Conservation (phyloP, 2,329 filamentous ascomycete species). For the Aspergillus proliferans region DNA sequence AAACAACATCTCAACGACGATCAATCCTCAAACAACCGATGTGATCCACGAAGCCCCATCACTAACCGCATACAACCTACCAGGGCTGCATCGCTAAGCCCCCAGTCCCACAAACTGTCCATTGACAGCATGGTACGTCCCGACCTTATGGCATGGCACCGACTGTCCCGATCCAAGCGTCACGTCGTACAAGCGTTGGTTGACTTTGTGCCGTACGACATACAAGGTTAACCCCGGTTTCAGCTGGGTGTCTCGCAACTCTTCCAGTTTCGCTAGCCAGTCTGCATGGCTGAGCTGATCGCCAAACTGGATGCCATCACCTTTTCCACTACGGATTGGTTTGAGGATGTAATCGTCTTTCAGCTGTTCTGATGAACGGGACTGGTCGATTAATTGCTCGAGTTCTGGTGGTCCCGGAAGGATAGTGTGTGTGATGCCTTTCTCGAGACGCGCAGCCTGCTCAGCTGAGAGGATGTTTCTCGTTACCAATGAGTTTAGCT, state of each 20-base stretch:
- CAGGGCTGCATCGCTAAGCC: slow-evolving; percentile 16
- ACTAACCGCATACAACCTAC: slow-evolving; percentile 7
- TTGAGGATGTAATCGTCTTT: slow-evolving; percentile 22
- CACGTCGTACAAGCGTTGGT: slow-evolving; percentile 16
- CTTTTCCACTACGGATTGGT: slow-evolving; percentile 13
- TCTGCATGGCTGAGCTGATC: slow-evolving; percentile 9
- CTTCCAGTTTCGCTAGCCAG: slow-evolving; percentile 14
- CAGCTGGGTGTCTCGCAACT: slow-evolving; percentile 6
- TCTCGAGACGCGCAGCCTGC: slow-evolving; percentile 13
- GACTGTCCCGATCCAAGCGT: slow-evolving; percentile 5
- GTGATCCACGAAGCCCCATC: slow-evolving; percentile 4
- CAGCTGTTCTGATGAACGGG: not conserved
- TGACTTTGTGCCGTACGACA: slow-evolving; percentile 13
- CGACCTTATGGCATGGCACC: slow-evolving; percentile 11
- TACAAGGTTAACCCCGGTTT: slow-evolving; percentile 7
- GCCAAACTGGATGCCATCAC: slow-evolving; percentile 16
- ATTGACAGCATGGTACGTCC: slow-evolving; percentile 16
- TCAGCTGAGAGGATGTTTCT: slow-evolving; percentile 11
- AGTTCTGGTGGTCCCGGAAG: slow-evolving; percentile 20
- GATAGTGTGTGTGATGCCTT: slow-evolving; percentile 17
- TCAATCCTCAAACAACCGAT: not conserved
- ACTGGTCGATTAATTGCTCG: slow-evolving; percentile 7
- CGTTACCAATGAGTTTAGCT: slow-evolving; percentile 13
- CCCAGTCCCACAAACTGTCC: slow-evolving; percentile 17
- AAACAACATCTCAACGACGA: no score